Conservation (phyloP, 1,284 basidiomycete genomes). For the Tylopilus sp. region DNA sequence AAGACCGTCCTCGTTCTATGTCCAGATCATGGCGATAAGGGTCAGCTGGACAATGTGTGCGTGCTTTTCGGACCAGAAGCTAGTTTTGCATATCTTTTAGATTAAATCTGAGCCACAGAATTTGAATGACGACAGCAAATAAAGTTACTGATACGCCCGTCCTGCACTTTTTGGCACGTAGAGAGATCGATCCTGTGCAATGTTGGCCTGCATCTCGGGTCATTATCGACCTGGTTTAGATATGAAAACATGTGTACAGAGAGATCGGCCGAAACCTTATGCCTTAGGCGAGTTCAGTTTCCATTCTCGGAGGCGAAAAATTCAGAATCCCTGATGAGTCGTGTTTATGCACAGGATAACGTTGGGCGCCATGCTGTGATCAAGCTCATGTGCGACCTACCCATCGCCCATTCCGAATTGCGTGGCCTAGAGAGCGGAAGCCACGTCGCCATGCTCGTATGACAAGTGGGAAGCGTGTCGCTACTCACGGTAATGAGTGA, state of each 20-base stretch:
- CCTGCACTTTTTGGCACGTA: background rate
- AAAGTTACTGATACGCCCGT: background rate
- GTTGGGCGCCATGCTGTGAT: background rate
- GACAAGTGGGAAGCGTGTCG: too few relatives aligned
- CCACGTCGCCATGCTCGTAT: background rate
- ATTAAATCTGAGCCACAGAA: background rate
- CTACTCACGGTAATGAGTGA: too few relatives aligned
- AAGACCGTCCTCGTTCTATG: background rate
- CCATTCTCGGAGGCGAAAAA: background rate
- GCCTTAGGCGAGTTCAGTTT: background rate
- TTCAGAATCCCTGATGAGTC: constrained; percentile 1
- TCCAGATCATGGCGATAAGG: background rate
- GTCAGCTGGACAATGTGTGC: background rate
- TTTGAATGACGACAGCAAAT: too few relatives aligned
- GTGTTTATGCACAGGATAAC: background rate
- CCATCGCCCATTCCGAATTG: background rate
- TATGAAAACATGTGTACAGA: background rate
- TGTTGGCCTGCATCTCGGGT: background rate
- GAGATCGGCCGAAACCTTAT: constrained; percentile 5
- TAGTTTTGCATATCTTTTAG: background rate
- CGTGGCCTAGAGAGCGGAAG: background rate
- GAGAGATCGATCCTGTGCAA: background rate
- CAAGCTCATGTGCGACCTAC: background rate
- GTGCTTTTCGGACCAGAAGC: background rate
- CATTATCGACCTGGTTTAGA: background rate